Conservation (phyloP, 495 filamentous ascomycete genomes). For the Penicillium salamii region DNA sequence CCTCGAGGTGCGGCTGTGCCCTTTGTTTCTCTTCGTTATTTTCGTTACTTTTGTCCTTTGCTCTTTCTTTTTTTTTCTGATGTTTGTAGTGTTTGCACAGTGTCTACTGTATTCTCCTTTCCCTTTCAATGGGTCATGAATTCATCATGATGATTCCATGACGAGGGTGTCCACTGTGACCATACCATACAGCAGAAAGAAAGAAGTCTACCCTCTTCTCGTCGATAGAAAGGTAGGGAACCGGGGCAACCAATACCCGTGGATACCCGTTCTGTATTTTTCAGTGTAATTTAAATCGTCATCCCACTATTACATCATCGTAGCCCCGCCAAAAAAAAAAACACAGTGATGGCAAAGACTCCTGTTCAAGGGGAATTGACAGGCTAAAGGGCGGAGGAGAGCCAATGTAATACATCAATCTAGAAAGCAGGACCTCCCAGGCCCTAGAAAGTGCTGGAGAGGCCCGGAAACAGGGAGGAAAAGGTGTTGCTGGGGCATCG, state of each 20-base stretch:
- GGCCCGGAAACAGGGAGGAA: slow-evolving; percentile 9
- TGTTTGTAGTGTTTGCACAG: too few relatives aligned
- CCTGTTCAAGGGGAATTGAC: too few relatives aligned
- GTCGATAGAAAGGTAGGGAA: not conserved
- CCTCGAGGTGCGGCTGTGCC: too few relatives aligned
- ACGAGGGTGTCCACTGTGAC: not conserved
- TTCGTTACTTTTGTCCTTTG: too few relatives aligned
- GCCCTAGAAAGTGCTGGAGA: slow-evolving; percentile 17
- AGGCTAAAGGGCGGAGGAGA: too few relatives aligned
- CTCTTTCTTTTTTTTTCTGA: too few relatives aligned
- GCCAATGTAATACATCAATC: too few relatives aligned
- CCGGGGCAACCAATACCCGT: slow-evolving; percentile 2
- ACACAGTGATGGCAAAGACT: not conserved
- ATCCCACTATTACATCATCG: slow-evolving; percentile 29
- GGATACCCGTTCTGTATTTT: too few relatives aligned
- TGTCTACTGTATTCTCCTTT: not conserved
- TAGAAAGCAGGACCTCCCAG: not conserved
- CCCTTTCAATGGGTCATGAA: not conserved
- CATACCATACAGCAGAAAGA: not conserved
- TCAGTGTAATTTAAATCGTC: too few relatives aligned
- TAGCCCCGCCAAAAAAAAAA: slow-evolving; percentile 27
- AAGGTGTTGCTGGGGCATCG: slow-evolving; percentile 28
- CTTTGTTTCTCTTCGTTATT: too few relatives aligned
- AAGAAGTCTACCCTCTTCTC: not conserved
- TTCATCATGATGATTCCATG: slow-evolving; percentile 1